Evolutionary conservation across 2,329 filamentous ascomycete species (phyloP).

Genomic region (Aspergillus fischeri): DNA sequence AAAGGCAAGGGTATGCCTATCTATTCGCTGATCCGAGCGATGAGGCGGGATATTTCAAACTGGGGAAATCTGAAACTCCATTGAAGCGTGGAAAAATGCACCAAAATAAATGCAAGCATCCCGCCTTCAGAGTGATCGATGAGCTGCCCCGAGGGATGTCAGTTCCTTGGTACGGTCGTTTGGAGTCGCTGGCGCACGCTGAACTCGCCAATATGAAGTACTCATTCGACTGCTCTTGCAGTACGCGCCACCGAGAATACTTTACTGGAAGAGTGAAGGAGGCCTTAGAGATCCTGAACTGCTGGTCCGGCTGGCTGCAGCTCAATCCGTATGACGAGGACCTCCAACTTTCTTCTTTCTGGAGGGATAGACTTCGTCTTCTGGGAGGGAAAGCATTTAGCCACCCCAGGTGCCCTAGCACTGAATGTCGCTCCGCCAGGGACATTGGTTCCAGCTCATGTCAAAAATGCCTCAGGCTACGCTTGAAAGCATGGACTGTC

Average conservation of each 20-base stretch:
- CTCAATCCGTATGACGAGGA: background rate
- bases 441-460: background rate
- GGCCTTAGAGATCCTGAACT: background rate
- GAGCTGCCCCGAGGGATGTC: fast-evolving
- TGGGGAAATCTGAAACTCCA: background rate
- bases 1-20: background rate
- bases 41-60: background rate
- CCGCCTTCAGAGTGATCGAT: background rate
- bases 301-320: background rate
- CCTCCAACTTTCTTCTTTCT: background rate
- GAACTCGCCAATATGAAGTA: background rate
- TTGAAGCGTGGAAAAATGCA: background rate
- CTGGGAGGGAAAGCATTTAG: background rate
- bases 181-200: background rate
- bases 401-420: background rate
- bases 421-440: background rate
- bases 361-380: background rate
- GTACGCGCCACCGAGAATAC: background rate
- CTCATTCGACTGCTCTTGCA: background rate
- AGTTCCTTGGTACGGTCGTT: background rate
- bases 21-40: background rate
- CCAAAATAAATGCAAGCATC: background rate
- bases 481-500: background rate
- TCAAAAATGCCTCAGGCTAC: background rate
- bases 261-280: background rate